Evolutionary conservation across 148 eudicot species (phyloP).

Genomic region (Beta vulgaris): DNA sequence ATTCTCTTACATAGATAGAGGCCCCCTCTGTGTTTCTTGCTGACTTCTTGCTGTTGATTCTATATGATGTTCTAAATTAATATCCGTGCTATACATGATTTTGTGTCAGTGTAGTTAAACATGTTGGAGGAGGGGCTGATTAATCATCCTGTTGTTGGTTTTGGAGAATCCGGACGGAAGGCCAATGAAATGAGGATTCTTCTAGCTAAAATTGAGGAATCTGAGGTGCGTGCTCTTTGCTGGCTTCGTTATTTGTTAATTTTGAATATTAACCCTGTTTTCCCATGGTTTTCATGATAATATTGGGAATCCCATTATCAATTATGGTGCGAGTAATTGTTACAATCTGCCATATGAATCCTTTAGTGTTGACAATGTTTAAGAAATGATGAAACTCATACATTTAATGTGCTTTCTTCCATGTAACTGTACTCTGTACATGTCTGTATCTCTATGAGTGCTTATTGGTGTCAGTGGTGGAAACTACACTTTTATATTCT

Average conservation of each 20-base stretch:
- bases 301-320: neutral
- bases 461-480: neutral
- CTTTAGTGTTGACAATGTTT: neutral
- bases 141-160: slow-evolving; percentile 89
- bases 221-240: slow-evolving; percentile 65
- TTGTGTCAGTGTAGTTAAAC: slow-evolving; percentile 90
- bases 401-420: neutral
- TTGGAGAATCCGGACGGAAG: slow-evolving; percentile 93
- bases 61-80: slow-evolving; percentile 20
- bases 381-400: neutral
- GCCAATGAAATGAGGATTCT: slow-evolving; percentile 84
- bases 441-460: neutral
- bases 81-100: slow-evolving; percentile 31
- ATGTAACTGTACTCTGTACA: neutral
- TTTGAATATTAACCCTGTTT: neutral
- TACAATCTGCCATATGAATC: neutral
- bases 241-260: neutral
- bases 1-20: neutral
- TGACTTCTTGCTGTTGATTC: slow-evolving; percentile 12
- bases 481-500: neutral
- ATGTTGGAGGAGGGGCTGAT: slow-evolving; percentile 99
- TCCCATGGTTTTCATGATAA: slow-evolving; percentile 5
- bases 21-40: neutral
- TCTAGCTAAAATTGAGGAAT: slow-evolving; percentile 94
- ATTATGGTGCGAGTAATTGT: too few relatives aligned